Base-by-base conservation (phyloP, 768 basidiomycete genomes). In the Leccinum barrowsii region DNA sequence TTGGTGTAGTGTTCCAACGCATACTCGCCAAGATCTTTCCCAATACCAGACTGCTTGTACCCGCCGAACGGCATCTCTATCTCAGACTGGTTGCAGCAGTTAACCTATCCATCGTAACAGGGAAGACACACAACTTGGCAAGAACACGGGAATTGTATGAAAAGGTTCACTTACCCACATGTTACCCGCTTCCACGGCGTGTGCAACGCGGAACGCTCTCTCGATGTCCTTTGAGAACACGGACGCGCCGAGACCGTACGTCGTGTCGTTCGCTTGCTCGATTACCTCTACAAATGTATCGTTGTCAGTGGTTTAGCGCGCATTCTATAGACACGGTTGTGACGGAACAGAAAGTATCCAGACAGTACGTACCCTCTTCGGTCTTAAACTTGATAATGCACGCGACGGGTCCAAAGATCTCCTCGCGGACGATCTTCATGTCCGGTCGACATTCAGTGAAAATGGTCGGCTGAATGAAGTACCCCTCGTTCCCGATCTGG, bases 141-240 rank as follows among this genome's bases (percentile, higher is more conserved):
- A 50, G 51, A 19, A 19, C 10, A 44, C 42, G 11, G 42, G 26
- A 21, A 30, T 30, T 21, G 15, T n/a, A 13, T 8, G 30, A 17
- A 21, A 6, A 17, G 30, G 21, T 28, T 35, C 50, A 69, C 55
- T 11, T 55, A 85, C 80, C 85, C 86, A 92, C 12, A 82, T 83
- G 15, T 87, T 79, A 30, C 81, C 81, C 4, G 78, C 78, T 56
- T 82, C 75, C 12, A 83, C 65, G 46, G 69, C 67, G 52, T 76
- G 71, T 15, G 78, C 77, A 28, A 78, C 74, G 11, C 70, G 67
- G 51, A 81, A 69, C 15, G 76, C 81, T 49, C 74, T 68, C 40
- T 72, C 69, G 62, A 82, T 59, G 32, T 59, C 57, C 11, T 51
- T 59, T 1, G 58, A 59, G 40, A 59, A 59, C n/a, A 59, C 58